These are phyloP conservation scores for Mycena galericulata DNA, from an alignment of 768 basidiomycete species.

Conservation along the genomic window DNA sequence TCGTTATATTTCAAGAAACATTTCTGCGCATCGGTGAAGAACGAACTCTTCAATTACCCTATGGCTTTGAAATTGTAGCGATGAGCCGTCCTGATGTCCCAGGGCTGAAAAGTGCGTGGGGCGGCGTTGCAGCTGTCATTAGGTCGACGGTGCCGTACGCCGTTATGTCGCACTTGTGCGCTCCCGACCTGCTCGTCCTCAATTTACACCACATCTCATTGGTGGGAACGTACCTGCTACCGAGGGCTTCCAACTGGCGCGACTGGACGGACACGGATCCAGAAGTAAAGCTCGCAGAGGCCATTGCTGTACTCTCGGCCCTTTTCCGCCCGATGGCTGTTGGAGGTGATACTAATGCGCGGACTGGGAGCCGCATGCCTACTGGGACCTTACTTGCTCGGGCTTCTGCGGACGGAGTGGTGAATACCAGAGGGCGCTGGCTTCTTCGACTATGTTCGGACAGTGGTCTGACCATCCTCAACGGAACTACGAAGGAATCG, in stretches of 20 bases:
- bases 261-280: background rate
- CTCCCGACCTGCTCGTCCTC: background rate
- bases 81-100: conserved; percentile 1
- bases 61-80: conserved; percentile 11
- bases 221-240: background rate
- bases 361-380: background rate
- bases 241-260: background rate
- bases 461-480: background rate
- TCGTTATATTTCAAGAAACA: conserved; percentile 22
- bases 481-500: background rate
- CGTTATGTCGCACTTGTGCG: background rate
- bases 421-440: background rate
- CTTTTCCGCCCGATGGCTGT: background rate
- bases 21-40: conserved; percentile 22
- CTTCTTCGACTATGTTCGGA: background rate
- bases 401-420: background rate
- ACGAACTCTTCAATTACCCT: conserved; percentile 5
- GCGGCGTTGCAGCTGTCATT: background rate
- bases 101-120: background rate
- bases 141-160: background rate
- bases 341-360: background rate
- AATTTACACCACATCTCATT: background rate
- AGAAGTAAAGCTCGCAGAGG: background rate
- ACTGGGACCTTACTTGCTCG: background rate
- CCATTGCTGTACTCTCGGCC: background rate